Conservation (phyloP, 805 yeast species). For the Ogataea saltuana region DNA sequence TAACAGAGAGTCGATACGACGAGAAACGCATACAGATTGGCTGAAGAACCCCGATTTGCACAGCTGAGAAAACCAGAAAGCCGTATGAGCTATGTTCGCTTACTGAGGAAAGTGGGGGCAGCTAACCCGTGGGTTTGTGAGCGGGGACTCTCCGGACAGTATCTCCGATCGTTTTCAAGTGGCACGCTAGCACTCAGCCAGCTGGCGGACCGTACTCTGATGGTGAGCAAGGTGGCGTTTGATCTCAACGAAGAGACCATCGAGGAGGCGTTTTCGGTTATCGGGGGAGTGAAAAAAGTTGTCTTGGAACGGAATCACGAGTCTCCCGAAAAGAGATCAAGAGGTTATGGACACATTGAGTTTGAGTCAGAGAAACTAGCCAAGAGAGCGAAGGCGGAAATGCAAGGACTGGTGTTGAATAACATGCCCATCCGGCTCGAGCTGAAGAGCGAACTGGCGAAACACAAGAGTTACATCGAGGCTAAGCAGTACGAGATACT, state of each 20-base stretch:
- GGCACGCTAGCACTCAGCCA: no score
- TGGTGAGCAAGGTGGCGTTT: slow-evolving; percentile 27
- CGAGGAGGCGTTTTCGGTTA: slow-evolving; percentile 26
- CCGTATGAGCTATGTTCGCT: background rate
- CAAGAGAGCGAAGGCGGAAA: slow-evolving; percentile 28
- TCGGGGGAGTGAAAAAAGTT: slow-evolving; percentile 26
- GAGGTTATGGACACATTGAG: slow-evolving; percentile 30
- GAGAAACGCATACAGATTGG: no score
- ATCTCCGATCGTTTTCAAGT: no score
- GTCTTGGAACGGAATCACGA: slow-evolving; percentile 17
- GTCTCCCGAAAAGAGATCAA: slow-evolving; percentile 17
- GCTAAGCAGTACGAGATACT: slow-evolving; percentile 27
- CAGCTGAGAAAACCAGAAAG: background rate
- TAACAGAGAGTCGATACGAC: no score
- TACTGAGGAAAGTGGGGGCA: background rate
- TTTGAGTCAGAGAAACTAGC: slow-evolving; percentile 26
- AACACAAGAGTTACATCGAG: slow-evolving; percentile 5
- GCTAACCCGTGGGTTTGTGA: background rate
- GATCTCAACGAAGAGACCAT: slow-evolving; percentile 26
- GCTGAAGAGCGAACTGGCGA: slow-evolving; percentile 18
- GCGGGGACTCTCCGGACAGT: no score
- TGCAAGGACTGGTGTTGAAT: slow-evolving; percentile 36
- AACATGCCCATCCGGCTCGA: slow-evolving; percentile 28
- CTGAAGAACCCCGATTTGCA: no score
- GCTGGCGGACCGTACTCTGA: slow-evolving; percentile 18